phyloP scores from a whole-genome alignment of 148 eudicot species.

The Camellia lanceoleosa region DNA sequence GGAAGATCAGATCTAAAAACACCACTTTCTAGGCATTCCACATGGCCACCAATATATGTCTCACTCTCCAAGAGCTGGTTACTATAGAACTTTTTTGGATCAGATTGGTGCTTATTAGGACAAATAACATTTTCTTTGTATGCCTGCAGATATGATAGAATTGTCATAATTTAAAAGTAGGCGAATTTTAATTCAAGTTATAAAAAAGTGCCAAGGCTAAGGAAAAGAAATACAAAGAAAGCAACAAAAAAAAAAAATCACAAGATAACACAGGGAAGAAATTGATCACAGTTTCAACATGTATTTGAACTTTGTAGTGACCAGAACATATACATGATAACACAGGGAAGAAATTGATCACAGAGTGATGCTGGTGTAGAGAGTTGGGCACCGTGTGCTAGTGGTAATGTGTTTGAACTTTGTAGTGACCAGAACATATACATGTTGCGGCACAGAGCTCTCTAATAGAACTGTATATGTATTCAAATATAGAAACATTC shows the following conservation, averaged over 20 bases:
- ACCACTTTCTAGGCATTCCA: conserved; percentile 99
- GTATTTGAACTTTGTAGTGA: too few species aligned
- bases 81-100: conserved; percentile 82
- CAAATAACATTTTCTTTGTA: conserved; percentile 89
- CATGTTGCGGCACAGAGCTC: too few species aligned
- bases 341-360: too few species aligned
- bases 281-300: neutral
- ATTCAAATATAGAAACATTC: too few species aligned
- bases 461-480: too few species aligned
- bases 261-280: neutral
- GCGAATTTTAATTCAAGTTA: neutral
- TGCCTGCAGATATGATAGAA: conserved; percentile 53
- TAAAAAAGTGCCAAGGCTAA: neutral
- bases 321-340: too few species aligned
- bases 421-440: too few species aligned
- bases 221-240: neutral
- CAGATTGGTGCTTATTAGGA: conserved; percentile 96
- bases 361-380: too few species aligned
- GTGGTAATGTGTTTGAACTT: too few species aligned
- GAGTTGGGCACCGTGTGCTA: too few species aligned
- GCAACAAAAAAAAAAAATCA: conserved; percentile 1
- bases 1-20: conserved; percentile 99
- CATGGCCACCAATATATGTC: conserved; percentile 99
- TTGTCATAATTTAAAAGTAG: neutral
- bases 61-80: conserved; percentile 89